Evolutionary conservation across 2,329 filamentous ascomycete genomes (phyloP).

Genomic region (Paecilomyces sp.): DNA sequence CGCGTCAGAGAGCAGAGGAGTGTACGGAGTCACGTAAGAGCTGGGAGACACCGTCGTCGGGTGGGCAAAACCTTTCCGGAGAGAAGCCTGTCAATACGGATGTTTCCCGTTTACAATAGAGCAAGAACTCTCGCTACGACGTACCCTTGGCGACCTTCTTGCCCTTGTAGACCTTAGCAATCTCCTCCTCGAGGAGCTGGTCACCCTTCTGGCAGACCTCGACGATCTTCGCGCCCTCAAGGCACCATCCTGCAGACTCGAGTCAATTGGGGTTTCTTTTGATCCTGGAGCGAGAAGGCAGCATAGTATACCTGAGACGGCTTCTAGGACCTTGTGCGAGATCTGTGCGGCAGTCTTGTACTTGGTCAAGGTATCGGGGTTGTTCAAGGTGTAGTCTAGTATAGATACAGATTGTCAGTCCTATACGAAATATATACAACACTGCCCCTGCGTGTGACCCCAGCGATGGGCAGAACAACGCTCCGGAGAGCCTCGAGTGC

Average conservation of each 20-base stretch:
- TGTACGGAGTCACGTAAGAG: constrained; percentile 94
- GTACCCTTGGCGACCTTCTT: constrained; percentile 92
- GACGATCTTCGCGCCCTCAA: constrained; percentile 85
- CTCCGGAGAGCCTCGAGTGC: not conserved
- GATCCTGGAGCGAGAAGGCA: not conserved
- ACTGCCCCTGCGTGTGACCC: not conserved
- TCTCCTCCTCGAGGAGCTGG: constrained; percentile 87
- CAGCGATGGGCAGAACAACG: not conserved
- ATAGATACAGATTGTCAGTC: constrained; percentile 3
- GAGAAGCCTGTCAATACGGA: constrained; percentile 15
- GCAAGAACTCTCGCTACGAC: constrained; percentile 17
- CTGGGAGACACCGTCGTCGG: constrained; percentile 92
- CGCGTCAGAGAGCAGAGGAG: constrained; percentile 77
- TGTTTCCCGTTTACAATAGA: constrained; percentile 1
- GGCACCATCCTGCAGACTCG: constrained; percentile 50
- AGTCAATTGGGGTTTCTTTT: not conserved
- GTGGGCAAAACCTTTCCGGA: constrained; percentile 67
- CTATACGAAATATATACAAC: not conserved
- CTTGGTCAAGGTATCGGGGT: constrained; percentile 94
- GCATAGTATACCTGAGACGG: constrained; percentile 54
- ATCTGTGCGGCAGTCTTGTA: constrained; percentile 96
- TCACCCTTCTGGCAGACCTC: constrained; percentile 94
- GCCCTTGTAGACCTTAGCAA: constrained; percentile 93
- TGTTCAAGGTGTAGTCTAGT: constrained; percentile 79
- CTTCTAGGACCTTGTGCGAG: constrained; percentile 89